phyloP scores from a whole-genome alignment of 148 eudicot species.

The Amaranthus palmeri region DNA sequence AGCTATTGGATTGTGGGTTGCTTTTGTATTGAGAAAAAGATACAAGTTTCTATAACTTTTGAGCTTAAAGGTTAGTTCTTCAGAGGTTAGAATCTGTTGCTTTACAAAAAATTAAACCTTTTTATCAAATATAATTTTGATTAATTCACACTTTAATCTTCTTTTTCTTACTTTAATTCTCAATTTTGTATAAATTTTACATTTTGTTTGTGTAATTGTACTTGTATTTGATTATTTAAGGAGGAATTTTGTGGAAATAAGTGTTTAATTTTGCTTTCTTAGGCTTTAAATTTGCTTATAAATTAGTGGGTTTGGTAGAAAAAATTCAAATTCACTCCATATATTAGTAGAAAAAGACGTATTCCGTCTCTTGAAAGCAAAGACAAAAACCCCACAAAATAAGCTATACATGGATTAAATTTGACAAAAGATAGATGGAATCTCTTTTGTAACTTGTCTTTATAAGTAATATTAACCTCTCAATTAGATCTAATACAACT shows the following conservation, averaged over 20 bases:
- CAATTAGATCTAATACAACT: constrained; percentile 33
- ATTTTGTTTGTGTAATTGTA: neutral
- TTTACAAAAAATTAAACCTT: neutral
- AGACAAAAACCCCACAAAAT: constrained; percentile 33
- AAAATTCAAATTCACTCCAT: constrained; percentile 33
- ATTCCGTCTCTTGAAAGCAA: constrained; percentile 72
- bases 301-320: constrained; percentile 32
- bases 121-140: neutral
- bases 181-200: neutral
- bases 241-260: constrained; percentile 32
- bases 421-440: constrained; percentile 19
- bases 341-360: constrained; percentile 44
- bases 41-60: constrained; percentile 26
- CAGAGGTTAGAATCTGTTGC: constrained; percentile 20
- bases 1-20: constrained; percentile 28
- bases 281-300: constrained; percentile 7
- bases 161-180: neutral
- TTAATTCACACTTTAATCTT: neutral
- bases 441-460: constrained; percentile 14
- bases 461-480: constrained; percentile 25
- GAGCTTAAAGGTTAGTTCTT: constrained; percentile 54
- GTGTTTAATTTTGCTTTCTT: constrained; percentile 5
- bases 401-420: constrained; percentile 16
- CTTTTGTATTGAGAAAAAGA: constrained; percentile 30
- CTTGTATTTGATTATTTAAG: constrained; percentile 20